A percentile compares a stretch with the other conserved stretches of the same genome.
Evolutionary conservation across 2,329 filamentous ascomycete species (phyloP).

Genomic region (Colletotrichum gloeosporioides): DNA sequence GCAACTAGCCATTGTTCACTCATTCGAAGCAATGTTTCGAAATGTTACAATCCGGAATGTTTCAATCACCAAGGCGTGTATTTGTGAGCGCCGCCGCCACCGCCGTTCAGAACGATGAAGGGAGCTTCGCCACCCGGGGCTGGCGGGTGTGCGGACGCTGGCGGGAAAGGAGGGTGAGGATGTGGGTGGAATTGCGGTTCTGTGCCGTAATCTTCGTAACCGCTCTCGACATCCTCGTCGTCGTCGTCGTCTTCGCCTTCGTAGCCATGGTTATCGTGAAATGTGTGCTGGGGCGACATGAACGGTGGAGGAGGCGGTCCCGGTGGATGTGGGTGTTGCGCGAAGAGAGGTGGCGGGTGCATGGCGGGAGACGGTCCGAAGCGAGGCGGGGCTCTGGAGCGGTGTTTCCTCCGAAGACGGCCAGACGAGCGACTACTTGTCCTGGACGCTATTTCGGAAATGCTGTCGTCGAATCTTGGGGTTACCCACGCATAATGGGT

Average conservation of each 20-base stretch:
- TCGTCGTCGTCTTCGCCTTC: neutral
- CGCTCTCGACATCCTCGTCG: neutral
- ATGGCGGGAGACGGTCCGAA: neutral
- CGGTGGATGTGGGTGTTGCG: neutral
- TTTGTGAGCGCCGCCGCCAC: conserved; percentile 9
- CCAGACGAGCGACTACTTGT: conserved; percentile 2
- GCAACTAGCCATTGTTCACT: neutral
- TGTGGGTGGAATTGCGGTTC: neutral
- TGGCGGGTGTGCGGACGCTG: neutral
- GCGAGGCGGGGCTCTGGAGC: neutral
- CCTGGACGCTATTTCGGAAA: conserved; percentile 13
- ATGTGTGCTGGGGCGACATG: neutral
- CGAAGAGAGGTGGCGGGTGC: neutral
- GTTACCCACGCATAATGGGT: conserved; percentile 16
- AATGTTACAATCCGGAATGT: neutral
- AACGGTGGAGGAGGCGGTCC: neutral
- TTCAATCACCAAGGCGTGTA: conserved; percentile 2
- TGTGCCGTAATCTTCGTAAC: neutral
- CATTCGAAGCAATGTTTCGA: neutral
- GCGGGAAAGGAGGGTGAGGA: neutral
- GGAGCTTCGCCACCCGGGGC: neutral
- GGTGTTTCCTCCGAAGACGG: neutral
- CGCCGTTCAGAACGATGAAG: conserved; percentile 19
- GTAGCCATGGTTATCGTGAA: neutral
- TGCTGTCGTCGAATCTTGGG: conserved; percentile 19